These are phyloP conservation scores for Leishmania braziliensis DNA, from an alignment of 208 protist species.

Conservation along the genomic window DNA sequence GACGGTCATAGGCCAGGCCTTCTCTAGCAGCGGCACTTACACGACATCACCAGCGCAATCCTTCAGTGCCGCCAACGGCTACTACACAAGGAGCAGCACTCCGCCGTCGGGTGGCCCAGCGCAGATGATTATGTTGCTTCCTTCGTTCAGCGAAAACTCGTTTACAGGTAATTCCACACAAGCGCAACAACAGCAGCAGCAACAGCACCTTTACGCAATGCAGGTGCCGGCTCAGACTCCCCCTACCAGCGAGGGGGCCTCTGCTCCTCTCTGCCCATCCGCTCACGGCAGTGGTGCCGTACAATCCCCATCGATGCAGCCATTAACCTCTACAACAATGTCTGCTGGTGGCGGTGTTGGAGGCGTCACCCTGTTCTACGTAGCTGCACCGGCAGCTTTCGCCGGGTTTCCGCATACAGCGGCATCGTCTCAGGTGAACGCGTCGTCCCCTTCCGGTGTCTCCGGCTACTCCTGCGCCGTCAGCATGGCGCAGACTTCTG, in stretches of 20 bases:
- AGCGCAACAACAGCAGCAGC: not conserved
- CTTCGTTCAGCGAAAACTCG: not conserved
- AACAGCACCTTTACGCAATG: constrained; percentile 2
- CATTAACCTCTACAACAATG: not conserved
- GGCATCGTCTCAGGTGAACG: not conserved
- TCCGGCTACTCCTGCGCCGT: not conserved
- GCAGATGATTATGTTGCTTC: not conserved
- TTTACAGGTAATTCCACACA: not conserved
- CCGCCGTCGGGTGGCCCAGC: constrained; percentile 1
- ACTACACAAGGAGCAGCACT: not conserved
- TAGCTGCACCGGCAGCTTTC: constrained; percentile 2
- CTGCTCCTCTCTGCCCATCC: not conserved
- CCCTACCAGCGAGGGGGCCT: not conserved
- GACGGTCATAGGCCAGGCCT: not conserved
- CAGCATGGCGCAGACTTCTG: not conserved
- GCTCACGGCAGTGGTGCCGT: not conserved
- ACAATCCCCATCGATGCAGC: not conserved
- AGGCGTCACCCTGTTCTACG: not conserved
- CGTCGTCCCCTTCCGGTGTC: not conserved
- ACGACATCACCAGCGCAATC: not conserved
- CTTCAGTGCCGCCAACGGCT: not conserved
- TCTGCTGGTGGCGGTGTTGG: not conserved
- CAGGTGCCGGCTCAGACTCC: not conserved
- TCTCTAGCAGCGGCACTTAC: constrained; percentile 1
- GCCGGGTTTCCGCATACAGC: not conserved